phyloP scores from a whole-genome alignment of 257 asterid species.

The Mitragyna speciosa region DNA sequence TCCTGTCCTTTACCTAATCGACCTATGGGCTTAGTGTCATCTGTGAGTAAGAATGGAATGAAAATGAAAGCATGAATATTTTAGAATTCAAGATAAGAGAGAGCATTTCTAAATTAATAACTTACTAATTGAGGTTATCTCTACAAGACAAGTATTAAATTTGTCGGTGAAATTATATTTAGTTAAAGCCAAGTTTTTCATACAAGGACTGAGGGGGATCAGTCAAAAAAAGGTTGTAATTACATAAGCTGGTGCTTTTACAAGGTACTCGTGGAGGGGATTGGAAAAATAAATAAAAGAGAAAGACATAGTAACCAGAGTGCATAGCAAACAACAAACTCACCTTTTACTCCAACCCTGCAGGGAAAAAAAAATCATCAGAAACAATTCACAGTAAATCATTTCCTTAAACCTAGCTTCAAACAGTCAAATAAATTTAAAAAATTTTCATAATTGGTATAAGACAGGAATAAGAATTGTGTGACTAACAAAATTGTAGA shows the following conservation, averaged over 20 bases:
- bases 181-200: not conserved
- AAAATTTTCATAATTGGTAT: not conserved
- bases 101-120: not conserved
- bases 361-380: constrained; percentile 27
- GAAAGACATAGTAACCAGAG: not conserved
- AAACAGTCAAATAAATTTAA: too few species aligned
- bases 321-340: constrained; percentile 25
- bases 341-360: constrained; percentile 91
- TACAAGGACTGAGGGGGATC: not conserved
- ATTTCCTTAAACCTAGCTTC: too few species aligned
- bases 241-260: not conserved
- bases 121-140: not conserved
- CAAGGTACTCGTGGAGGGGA: not conserved
- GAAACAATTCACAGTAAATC: not conserved
- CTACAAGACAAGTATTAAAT: not conserved
- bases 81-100: not conserved
- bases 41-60: not conserved
- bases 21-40: not conserved
- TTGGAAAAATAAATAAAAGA: not conserved
- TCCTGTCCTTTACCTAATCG: not conserved
- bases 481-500: not conserved
- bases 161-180: not conserved
- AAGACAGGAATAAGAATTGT: not conserved
- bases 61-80: not conserved
- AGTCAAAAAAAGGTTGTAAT: not conserved